Base-by-base conservation (phyloP, 257 asterid species). In the Nicotiana noctiflora region DNA sequence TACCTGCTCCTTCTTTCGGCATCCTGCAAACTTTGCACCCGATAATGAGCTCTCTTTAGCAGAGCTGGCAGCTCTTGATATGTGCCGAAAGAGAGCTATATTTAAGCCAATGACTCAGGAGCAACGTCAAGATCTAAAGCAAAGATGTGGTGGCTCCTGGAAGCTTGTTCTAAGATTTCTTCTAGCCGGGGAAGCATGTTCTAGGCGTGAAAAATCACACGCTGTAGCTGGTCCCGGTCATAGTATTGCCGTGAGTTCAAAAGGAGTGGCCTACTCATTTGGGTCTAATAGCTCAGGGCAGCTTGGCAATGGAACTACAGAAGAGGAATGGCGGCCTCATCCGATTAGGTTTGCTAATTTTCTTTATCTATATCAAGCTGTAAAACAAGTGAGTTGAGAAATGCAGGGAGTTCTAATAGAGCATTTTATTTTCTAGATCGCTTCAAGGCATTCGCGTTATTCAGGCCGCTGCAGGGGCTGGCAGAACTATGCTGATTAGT, bases 191-290 rank as follows among this genome's bases (percentile, higher is more conserved):
- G 99, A 96, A 88, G 84, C 88, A 13, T 96, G 99, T 84, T 87
- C 91, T 29, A 84, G 99, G 86, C 87, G 98, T 87, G 99, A 93
- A 89, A 94, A 88, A 81, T 91, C 99, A 23, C 99, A 96, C 79
- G 99, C 98, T 2, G 89, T 94, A 79, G 99, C 99, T 2, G 99
- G 99, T 21, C 98, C 99, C 0, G 99, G 99, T n/a, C 98, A 96
- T 81, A 94, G 98, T 81, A 79, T 96, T 81, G 98, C 92, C 10
- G 98, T 96, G 83, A 96, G 98, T 67, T 85, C 93, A 31, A 87
- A 87, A 14, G 99, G 99, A 82, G 91, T 83, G n/a, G 98, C 87
- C 7, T 94, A 92, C 82, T 88, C 99, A 2, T 96, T 96, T 13
- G 99, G 99, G 61, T 92, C 97, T 21, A 94, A 94, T 86, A 91